Evolutionary conservation across 371 early-diverging fungal species (phyloP), one percentile per base, ranked within the genome.

Genomic region (Mucor irregularis): DNA sequence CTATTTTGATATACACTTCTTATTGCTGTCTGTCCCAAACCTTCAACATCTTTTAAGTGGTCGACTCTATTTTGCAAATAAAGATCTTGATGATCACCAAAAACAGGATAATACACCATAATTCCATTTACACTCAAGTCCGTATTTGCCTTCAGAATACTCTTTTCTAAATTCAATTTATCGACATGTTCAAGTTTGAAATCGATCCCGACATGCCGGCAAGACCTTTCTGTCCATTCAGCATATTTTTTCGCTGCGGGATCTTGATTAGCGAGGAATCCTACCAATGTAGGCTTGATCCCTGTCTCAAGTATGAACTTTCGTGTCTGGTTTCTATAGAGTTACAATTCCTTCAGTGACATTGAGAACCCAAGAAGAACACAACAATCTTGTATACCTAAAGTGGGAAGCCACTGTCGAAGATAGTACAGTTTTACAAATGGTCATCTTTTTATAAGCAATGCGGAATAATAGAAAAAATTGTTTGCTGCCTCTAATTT

Each of bases 21-120:
- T 35, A 90, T 83, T 73, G 92, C 95, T 50, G 85, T 88, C 63
- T 92, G 92, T 70, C 92, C 91, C 11, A 97, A 79, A 14, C 97
- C 96, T 73, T 97, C 98, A 16, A 97, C 97, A 69, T 97, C 98
- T 81, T 97, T 97, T 38, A 81, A 64, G 38, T 81, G 73, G 58
- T 81, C 82, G 24, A 97, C 93, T 61, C 87, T 83, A 73, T 90
- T 93, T 67, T 94, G 94, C 45, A 97, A 71, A 67, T 94, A 91
- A 58, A 87, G 83, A 65, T 97, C 98, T 83, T 89, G 56, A 35
- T 89, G 81, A 58, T 89, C 88, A 28, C 92, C 93, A 80, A 92
- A 96, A 16, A 96, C 95, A 5, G 96, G 96, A 66, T 96, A 97
- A 74, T 93, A 92, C 35, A 96, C 92, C 85, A 96, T 90, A 63